phyloP scores from a whole-genome alignment of 257 asterid genomes.

The Capsicum chinense region DNA sequence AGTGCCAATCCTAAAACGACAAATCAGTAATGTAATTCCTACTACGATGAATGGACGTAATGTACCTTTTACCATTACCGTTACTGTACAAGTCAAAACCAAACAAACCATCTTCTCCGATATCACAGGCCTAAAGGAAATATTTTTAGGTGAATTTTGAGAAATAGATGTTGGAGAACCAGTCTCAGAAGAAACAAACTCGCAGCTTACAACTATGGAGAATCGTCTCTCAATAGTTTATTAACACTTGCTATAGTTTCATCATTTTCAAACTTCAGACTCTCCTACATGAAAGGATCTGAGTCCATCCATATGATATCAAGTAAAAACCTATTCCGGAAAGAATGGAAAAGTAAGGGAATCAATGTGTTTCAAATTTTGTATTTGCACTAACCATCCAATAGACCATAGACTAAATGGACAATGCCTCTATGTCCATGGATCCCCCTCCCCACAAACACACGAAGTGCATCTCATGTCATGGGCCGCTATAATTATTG shows the following conservation, averaged over 20 bases:
- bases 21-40: background rate
- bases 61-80: constrained; percentile 76
- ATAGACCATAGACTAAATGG: background rate
- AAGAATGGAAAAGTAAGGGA: background rate
- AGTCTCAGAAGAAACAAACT: no score
- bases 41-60: constrained; percentile 6
- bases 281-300: background rate
- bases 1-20: constrained; percentile 3
- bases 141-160: background rate
- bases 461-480: background rate
- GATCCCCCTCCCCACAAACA: background rate
- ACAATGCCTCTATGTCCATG: background rate
- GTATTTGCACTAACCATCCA: background rate
- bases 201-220: no score
- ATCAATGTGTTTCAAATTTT: background rate
- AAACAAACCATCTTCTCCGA: constrained; percentile 72
- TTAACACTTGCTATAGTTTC: background rate
- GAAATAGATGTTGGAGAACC: background rate
- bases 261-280: background rate
- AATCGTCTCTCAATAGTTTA: no score
- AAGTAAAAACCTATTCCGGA: background rate
- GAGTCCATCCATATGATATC: background rate
- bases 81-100: constrained; percentile 83
- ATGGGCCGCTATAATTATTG: background rate
- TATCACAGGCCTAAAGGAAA: constrained; percentile 66